Base-by-base conservation (phyloP, 306 rosid genomes). In the Neltuma alba region DNA sequence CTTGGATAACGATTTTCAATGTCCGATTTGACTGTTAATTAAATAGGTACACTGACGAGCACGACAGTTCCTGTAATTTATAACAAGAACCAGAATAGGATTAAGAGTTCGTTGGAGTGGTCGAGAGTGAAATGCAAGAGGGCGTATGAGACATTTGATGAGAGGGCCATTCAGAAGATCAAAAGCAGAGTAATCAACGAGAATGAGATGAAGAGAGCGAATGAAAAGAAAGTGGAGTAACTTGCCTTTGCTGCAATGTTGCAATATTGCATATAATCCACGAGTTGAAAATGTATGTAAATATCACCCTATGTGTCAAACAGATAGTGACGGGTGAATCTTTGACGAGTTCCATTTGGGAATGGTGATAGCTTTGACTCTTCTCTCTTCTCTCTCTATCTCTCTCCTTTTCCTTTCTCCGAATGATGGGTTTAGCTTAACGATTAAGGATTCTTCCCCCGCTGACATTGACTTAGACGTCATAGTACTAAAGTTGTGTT, bases 181-280 rank as follows among this genome's bases (percentile, higher is more conserved):
- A 85, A 45, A 71, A 72, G 50, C 70, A 87, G 47, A 84, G 60
- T 87, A 38, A 12, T 33, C 18, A 36, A 31, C 28, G 66, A 31
- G 31, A 38, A 13, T 12, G 72, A 38, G 50, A 66, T 66, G 72
- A 70, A 79, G 37, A 58, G 70, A 75, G 85, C 47, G 42, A 89
- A 89, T 76, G 89, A 69, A 37, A 88, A 88, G 80, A 92, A 89
- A 76, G 50, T 45, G 21, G 87, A 88, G 48, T 88, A 78, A 75
- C 52, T 27, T 6, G 6, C 31, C 20, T 37, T 42, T 80, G 55
- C 16, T 13, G 55, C 30, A 27, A 13, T 34, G 23, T 37, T 47
- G 4, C 60, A 13, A 45, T 50, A 6, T 14, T 40, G 16, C 4
- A 37, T 36, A 37, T 55, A 20, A 36, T 67, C 70, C 77, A 28